Evolutionary conservation across 805 yeast species (phyloP).

Genomic region (Limtongia smithiae): DNA sequence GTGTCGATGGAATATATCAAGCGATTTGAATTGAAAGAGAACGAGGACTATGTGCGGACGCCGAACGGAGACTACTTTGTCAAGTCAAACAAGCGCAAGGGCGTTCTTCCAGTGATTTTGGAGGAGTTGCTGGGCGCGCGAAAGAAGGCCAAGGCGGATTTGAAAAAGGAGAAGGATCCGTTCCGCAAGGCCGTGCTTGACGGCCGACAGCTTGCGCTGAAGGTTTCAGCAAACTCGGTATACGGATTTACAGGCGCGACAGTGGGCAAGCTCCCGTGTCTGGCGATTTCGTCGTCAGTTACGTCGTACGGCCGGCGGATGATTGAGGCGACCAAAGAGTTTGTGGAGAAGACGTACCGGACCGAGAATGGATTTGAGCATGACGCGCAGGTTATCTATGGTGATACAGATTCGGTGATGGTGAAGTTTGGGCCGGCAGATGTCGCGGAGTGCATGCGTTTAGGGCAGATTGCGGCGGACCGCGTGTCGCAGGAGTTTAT

Average conservation of each 20-base stretch:
- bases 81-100: conserved; percentile 63
- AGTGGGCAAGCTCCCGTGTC: conserved; percentile 92
- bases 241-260: conserved; percentile 99
- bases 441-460: conserved; percentile 75
- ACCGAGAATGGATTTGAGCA: conserved; percentile 78
- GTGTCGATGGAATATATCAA: conserved; percentile 56
- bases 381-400: conserved; percentile 90
- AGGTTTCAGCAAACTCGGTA: conserved; percentile 96
- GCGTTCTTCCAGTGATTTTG: conserved; percentile 86
- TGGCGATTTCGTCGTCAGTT: conserved; percentile 91
- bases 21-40: conserved; percentile 54
- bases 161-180: conserved; percentile 91
- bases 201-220: conserved; percentile 95
- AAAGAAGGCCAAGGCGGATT: conserved; percentile 84
- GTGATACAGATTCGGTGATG: conserved; percentile 99
- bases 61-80: conserved; percentile 94
- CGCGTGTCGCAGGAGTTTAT: conserved; percentile 73
- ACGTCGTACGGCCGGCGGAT: conserved; percentile 95
- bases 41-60: conserved; percentile 74
- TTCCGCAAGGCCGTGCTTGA: conserved; percentile 89
- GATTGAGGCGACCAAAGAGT: conserved; percentile 88
- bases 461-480: conserved; percentile 93
- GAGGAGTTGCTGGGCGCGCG: conserved; percentile 87
- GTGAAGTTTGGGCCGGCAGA: conserved; percentile 88
- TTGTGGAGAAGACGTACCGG: conserved; percentile 75